A percentile compares a stretch with the other conserved stretches of the same genome.
phyloP scores from a whole-genome alignment of 78 protist species.

The Tieghemostelium lacteum region DNA sequence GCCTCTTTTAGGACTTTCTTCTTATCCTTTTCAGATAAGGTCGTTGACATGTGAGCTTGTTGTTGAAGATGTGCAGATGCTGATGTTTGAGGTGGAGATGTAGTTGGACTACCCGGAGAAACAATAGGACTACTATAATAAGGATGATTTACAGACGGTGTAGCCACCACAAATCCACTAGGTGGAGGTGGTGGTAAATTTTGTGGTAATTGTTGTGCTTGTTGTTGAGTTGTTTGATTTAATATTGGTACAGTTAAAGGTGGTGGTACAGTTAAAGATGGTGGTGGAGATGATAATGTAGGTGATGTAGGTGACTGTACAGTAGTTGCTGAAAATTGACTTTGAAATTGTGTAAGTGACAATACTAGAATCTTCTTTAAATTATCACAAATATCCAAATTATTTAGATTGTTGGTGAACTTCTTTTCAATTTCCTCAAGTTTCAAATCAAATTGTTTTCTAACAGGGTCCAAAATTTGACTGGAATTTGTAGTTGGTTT shows the following conservation, averaged over 20 bases:
- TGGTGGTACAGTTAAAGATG: conserved; percentile 8
- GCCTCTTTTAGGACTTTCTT: conserved; percentile 53
- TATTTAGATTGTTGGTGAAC: conserved; percentile 18
- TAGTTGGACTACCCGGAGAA: too few species aligned
- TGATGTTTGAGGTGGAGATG: conserved; percentile 14
- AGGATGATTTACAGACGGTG: background rate
- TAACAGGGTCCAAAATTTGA: conserved; percentile 1
- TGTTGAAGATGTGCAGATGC: background rate
- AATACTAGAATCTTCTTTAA: conserved; percentile 28
- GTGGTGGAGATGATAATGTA: background rate
- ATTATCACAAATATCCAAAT: conserved; percentile 40
- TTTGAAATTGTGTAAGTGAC: conserved; percentile 18
- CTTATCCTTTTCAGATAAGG: conserved; percentile 50
- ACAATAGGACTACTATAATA: too few species aligned
- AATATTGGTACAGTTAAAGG: background rate
- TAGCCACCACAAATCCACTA: background rate
- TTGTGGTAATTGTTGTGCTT: too few species aligned
- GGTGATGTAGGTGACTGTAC: background rate
- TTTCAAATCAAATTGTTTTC: conserved; percentile 47
- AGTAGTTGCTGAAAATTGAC: background rate
- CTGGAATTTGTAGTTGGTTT: background rate
- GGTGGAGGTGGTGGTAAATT: background rate
- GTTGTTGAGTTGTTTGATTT: background rate
- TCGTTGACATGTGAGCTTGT: conserved; percentile 30
- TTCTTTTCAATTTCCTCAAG: conserved; percentile 62